Base-by-base conservation (phyloP, 164 flowering plant genomes). In the Piper betle region DNA sequence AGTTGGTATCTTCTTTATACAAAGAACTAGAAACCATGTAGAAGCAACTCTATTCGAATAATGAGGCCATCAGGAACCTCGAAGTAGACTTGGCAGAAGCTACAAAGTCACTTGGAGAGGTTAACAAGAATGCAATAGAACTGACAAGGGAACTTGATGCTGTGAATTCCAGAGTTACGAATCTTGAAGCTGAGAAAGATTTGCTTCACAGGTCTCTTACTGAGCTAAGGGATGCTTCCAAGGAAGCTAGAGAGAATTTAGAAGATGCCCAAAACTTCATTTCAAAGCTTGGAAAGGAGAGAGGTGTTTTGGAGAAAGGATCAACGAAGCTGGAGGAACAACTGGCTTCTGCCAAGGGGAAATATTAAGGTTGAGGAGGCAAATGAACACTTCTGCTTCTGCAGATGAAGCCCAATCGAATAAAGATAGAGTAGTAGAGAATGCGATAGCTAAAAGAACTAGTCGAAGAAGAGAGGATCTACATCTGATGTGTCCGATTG, bases 221-320 rank as follows among this genome's bases (percentile, higher is more conserved):
- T 0, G 91, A 83, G 64, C 88, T 87, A 61, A 87, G 78, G 72
- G 72, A 65, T 19, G 59, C 70, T 4, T 60, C 87, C 7, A 72
- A 72, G 72, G 91, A 78, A 64, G 82, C 86, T 6, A 65, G 58
- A 39, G 93, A 82, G 62, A 86, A 92, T 72, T 69, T 89, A 69
- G 96, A 92, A 78, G 96, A 89, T 68, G 93, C 87, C 0, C 96
- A 87, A 68, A 74, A 72, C 64, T 65, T 87, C 16, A 74, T 86
- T 12, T 68, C 79, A 84, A 85, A 74, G 58, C 87, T 92, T 57
- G 90, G 96, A 5, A 69, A 79, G 61, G 98, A 92, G 68, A 81
- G 82, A 66, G 90, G 87, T 68, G 78, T 46, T 65, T 70, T 84
- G 58, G 87, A 78, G 25, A 85, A 77, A 73, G 81, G 69, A 74